These are phyloP conservation scores for Globisporangium recalcitrans DNA, from an alignment of 352 stramenopile genomes.

Conservation along the genomic window DNA sequence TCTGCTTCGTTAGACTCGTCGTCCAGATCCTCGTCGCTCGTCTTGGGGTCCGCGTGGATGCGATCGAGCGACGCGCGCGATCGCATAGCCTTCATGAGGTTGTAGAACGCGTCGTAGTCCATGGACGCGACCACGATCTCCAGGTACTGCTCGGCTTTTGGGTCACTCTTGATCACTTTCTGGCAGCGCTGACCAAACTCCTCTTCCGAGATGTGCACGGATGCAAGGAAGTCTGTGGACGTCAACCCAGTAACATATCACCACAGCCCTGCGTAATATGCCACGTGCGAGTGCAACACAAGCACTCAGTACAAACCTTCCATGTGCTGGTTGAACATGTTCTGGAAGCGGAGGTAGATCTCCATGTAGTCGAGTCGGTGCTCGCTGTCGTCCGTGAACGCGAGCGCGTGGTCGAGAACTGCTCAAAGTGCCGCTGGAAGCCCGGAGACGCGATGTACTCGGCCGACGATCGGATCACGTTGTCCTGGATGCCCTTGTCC, in stretches of 20 bases:
- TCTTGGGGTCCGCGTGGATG: constrained; percentile 28
- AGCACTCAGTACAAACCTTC: constrained; percentile 23
- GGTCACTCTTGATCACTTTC: constrained; percentile 48
- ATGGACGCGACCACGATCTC: constrained; percentile 76
- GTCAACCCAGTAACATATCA: not conserved
- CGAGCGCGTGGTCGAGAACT: constrained; percentile 66
- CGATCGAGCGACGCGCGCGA: constrained; percentile 41
- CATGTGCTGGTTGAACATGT: constrained; percentile 73
- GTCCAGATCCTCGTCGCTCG: not conserved
- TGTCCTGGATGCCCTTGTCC: constrained; percentile 45
- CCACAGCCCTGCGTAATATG: no score
- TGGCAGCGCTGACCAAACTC: constrained; percentile 54
- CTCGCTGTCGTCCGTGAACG: constrained; percentile 59
- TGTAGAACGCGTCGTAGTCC: constrained; percentile 70
- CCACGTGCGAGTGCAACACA: not conserved
- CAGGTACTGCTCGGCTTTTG: constrained; percentile 59
- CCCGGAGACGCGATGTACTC: constrained; percentile 52
- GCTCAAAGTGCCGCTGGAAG: constrained; percentile 68
- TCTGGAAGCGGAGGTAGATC: constrained; percentile 65
- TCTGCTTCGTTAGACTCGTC: constrained; percentile 7
- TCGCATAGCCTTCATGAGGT: constrained; percentile 72
- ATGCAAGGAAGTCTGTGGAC: constrained; percentile 41
- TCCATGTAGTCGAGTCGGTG: constrained; percentile 72
- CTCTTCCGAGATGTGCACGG: constrained; percentile 45
- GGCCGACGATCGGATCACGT: constrained; percentile 45